phyloP scores from a whole-genome alignment of 202 grass and related monocot genomes.

The Schoenoplectus tabernaemontani region DNA sequence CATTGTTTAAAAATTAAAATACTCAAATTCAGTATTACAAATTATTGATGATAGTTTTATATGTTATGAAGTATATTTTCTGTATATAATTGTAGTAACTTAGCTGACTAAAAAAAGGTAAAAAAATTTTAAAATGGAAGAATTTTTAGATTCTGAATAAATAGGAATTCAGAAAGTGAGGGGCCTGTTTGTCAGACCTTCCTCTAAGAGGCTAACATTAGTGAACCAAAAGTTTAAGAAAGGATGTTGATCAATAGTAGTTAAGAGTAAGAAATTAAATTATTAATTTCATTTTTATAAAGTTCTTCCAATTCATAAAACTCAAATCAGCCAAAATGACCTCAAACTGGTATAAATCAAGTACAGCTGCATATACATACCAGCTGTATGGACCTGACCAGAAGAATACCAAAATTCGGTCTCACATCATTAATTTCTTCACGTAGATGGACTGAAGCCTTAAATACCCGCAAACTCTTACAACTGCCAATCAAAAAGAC shows the following conservation, averaged over 20 bases:
- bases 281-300: not conserved
- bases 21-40: too few relatives aligned
- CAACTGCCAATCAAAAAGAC: not conserved
- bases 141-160: too few relatives aligned
- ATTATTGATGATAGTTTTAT: too few relatives aligned
- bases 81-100: too few relatives aligned
- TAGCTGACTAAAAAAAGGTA: too few relatives aligned
- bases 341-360: not conserved
- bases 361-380: not conserved
- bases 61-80: too few relatives aligned
- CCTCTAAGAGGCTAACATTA: too few relatives aligned
- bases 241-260: not conserved
- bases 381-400: not conserved
- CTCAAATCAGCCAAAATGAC: not conserved
- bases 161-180: too few relatives aligned
- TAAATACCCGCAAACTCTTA: conserved; percentile 14
- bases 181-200: too few relatives aligned
- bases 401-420: not conserved
- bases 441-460: conserved; percentile 1
- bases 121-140: too few relatives aligned
- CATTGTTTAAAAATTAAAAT: not conserved
- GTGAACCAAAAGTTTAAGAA: not conserved
- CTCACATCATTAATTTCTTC: conserved; percentile 16
- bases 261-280: not conserved
- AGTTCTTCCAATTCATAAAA: not conserved